A percentile compares a stretch with the other conserved stretches of the same genome.
These are phyloP conservation scores for Neonectria punicea DNA, from an alignment of 2,329 filamentous ascomycete species.

Conservation along the genomic window DNA sequence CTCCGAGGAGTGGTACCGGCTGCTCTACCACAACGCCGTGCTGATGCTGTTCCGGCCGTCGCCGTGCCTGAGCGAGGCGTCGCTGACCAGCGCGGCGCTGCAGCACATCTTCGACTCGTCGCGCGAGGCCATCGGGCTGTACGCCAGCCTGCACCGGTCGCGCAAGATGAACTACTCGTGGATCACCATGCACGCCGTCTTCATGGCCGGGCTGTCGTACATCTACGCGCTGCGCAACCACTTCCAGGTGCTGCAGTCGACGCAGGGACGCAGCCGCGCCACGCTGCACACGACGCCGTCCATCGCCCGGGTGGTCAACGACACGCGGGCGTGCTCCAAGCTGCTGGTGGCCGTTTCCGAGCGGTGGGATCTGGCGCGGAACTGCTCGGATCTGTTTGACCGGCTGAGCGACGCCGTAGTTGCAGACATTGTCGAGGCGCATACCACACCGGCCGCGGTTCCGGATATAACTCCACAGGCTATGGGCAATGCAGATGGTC, in stretches of 20 bases:
- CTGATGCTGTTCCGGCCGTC: constrained; percentile 56
- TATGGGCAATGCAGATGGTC: neutral
- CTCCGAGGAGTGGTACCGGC: constrained; percentile 54
- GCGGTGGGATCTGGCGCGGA: constrained; percentile 52
- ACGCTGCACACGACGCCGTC: constrained; percentile 47
- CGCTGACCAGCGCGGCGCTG: constrained; percentile 40
- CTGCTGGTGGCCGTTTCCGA: constrained; percentile 57
- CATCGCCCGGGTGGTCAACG: constrained; percentile 56
- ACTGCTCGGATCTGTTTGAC: constrained; percentile 56
- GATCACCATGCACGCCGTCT: constrained; percentile 60
- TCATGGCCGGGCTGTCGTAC: constrained; percentile 57
- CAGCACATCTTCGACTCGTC: constrained; percentile 54
- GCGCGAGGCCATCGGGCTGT: constrained; percentile 53
- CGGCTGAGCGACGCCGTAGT: constrained; percentile 55
- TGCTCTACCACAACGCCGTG: constrained; percentile 55
- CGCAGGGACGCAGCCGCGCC: constrained; percentile 5
- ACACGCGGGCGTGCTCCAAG: constrained; percentile 55
- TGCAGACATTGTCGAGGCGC: constrained; percentile 49
- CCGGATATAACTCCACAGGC: neutral
- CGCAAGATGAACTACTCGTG: constrained; percentile 60
- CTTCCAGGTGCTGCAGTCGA: constrained; percentile 45
- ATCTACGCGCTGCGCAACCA: constrained; percentile 55
- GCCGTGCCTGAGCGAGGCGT: constrained; percentile 44
- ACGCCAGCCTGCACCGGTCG: constrained; percentile 55
- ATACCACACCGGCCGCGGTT: neutral